Evolutionary conservation across 305 asterid genomes (phyloP).

Genomic region (Rubia occidens): DNA sequence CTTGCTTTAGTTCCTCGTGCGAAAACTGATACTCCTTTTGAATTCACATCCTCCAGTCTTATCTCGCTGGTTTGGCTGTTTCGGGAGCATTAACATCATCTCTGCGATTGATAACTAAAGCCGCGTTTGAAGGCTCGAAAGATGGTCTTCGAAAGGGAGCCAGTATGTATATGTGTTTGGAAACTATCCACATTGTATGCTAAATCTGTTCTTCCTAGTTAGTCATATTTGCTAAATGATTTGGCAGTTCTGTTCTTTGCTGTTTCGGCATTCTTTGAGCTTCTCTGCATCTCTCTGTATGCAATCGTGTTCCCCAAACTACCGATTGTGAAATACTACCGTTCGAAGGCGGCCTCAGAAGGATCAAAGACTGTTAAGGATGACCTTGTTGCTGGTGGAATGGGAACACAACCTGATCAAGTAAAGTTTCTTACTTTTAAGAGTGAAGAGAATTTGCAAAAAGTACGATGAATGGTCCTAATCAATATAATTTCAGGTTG

Average conservation of each 20-base stretch:
- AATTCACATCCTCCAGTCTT: conserved; percentile 25
- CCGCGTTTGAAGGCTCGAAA: conserved; percentile 27
- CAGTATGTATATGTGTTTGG: conserved; percentile 19
- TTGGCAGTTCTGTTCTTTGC: conserved; percentile 36
- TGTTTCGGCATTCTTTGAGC: conserved; percentile 35
- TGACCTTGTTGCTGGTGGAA: conserved; percentile 39
- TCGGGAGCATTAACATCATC: conserved; percentile 43
- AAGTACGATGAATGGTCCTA: not conserved
- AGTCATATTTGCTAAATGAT: not conserved
- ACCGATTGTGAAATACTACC: conserved; percentile 37
- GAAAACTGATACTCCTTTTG: not conserved
- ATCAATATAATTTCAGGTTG: conserved; percentile 12
- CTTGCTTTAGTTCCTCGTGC: not conserved
- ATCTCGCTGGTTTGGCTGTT: conserved; percentile 35
- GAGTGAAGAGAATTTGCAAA: not conserved
- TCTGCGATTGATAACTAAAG: conserved; percentile 40
- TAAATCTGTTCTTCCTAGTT: not conserved
- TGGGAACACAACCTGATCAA: conserved; percentile 16
- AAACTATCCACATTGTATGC: not conserved
- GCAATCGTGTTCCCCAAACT: conserved; percentile 36
- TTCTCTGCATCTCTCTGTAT: conserved; percentile 33
- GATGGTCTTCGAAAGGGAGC: conserved; percentile 43
- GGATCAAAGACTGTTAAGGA: conserved; percentile 41
- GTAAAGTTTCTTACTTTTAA: not conserved
- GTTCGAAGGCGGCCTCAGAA: conserved; percentile 37